Conservation (phyloP, 2,329 filamentous ascomycete genomes). For the Colletotrichum gigasporum region DNA sequence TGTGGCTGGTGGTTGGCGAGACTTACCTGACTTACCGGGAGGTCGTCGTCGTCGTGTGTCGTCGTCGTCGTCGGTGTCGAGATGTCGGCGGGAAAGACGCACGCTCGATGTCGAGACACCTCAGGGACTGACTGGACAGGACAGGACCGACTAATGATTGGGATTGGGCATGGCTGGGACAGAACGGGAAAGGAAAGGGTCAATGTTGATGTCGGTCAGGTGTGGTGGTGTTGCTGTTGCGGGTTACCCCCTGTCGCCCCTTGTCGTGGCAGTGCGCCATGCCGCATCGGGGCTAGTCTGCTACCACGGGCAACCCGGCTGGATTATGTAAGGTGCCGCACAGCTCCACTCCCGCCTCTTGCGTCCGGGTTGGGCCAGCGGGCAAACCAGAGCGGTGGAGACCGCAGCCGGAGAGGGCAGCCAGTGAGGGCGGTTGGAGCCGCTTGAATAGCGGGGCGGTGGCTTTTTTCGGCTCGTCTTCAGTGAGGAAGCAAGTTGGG, state of each 20-base stretch:
- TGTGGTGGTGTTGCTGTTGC: constrained; percentile 31
- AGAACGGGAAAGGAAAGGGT: constrained; percentile 27
- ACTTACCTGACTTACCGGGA: constrained; percentile 14
- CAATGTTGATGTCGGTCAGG: constrained; percentile 34
- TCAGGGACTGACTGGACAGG: constrained; percentile 21
- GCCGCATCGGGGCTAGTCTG: constrained; percentile 4
- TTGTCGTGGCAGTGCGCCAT: constrained; percentile 31
- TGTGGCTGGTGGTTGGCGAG: not conserved
- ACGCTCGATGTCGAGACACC: constrained; percentile 17
- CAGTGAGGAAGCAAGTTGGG: not conserved
- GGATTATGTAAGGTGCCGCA: not conserved
- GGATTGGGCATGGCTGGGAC: constrained; percentile 31
- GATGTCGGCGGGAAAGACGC: constrained; percentile 28
- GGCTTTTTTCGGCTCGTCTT: constrained; percentile 20
- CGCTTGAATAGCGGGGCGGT: not conserved
- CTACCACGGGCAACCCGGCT: constrained; percentile 34
- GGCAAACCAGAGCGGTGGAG: not conserved
- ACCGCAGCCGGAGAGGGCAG: not conserved
- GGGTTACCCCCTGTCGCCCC: constrained; percentile 31
- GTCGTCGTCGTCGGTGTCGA: constrained; percentile 30
- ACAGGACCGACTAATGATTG: constrained; percentile 22
- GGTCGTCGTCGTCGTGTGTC: constrained; percentile 8
- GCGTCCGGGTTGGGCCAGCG: no score
- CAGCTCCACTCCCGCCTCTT: no score
- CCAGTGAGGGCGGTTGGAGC: not conserved